Conservation (phyloP, 2,329 filamentous ascomycete genomes). For the Macrophomina tecta region DNA sequence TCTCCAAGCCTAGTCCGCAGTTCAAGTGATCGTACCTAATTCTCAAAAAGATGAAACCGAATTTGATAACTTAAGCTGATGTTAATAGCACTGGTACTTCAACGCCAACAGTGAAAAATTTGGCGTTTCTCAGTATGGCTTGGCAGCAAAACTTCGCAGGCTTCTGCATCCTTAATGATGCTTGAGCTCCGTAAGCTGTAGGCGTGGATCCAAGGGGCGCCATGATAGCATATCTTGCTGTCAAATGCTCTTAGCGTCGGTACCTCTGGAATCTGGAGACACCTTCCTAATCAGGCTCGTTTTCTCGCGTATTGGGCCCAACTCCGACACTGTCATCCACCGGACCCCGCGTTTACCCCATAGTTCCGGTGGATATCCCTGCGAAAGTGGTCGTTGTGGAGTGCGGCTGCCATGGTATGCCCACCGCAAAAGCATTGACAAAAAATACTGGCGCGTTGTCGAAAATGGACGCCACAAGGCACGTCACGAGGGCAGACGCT, state of each 20-base stretch:
- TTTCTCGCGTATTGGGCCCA: not conserved
- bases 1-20: too few species aligned
- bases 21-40: too few species aligned
- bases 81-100: too few species aligned
- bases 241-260: not conserved
- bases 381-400: not conserved
- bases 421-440: not conserved
- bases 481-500: not conserved
- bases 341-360: conserved; percentile 12
- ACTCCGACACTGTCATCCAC: not conserved
- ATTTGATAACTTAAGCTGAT: too few species aligned
- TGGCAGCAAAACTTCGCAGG: not conserved
- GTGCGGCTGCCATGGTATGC: not conserved
- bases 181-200: not conserved
- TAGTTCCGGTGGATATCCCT: conserved; percentile 5
- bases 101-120: too few species aligned
- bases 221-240: not conserved
- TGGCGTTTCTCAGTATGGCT: not conserved
- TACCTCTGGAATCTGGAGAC: not conserved
- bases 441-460: not conserved
- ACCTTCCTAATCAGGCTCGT: conserved; percentile 4
- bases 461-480: not conserved
- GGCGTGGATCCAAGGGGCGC: too few species aligned
- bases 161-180: not conserved
- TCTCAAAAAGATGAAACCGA: too few species aligned